A percentile compares a stretch with the other conserved stretches of the same genome.
phyloP scores from a whole-genome alignment of 345 rosid genomes.

The Acer saccharum region DNA sequence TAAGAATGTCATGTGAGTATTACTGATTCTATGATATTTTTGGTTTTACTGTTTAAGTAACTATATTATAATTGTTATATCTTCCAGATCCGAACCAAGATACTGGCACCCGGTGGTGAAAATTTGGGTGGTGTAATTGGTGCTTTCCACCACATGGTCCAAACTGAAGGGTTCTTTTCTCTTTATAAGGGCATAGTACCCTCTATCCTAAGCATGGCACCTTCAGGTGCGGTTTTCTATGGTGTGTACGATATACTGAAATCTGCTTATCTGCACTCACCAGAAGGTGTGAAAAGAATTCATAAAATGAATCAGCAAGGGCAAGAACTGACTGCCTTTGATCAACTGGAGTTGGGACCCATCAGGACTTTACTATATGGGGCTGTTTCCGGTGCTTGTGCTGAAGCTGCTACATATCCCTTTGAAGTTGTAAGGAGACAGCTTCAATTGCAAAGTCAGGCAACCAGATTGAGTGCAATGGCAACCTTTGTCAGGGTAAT shows the following conservation, averaged over 20 bases:
- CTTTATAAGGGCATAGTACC: conserved; percentile 75
- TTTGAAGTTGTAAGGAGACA: conserved; percentile 80
- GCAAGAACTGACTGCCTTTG: conserved; percentile 61
- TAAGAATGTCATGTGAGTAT: neutral
- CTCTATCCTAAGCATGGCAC: conserved; percentile 74
- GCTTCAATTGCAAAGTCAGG: conserved; percentile 68
- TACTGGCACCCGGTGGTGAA: conserved; percentile 81
- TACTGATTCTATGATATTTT: neutral
- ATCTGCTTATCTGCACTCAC: conserved; percentile 65
- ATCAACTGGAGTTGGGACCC: conserved; percentile 80
- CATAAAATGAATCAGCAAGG: conserved; percentile 54
- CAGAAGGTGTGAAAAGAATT: conserved; percentile 63
- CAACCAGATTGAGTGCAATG: conserved; percentile 56
- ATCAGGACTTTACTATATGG: conserved; percentile 66
- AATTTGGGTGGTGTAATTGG: conserved; percentile 73
- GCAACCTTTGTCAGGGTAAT: conserved; percentile 59
- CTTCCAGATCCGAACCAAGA: conserved; percentile 67
- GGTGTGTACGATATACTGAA: conserved; percentile 71
- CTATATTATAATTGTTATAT: neutral
- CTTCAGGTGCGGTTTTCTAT: conserved; percentile 75
- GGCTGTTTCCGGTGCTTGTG: conserved; percentile 79
- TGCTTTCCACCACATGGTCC: conserved; percentile 60
- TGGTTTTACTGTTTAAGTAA: neutral
- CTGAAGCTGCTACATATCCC: conserved; percentile 75
- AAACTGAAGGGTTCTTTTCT: conserved; percentile 73